Evolutionary conservation across 805 yeast genomes (phyloP), one percentile per base, ranked within the genome.

Genomic region (Wickerhamomyces bovis): DNA sequence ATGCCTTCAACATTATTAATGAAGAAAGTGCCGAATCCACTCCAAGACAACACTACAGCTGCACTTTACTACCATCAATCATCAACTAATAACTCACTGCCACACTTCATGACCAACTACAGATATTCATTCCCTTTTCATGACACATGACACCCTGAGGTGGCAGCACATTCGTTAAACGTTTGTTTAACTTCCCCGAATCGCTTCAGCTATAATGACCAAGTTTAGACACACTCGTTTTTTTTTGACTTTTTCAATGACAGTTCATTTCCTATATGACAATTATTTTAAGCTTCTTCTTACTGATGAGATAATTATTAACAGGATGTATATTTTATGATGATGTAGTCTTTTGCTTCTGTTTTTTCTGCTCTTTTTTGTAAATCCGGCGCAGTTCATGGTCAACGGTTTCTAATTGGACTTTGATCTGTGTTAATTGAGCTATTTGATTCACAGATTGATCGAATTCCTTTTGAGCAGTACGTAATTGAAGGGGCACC

Each of bases 401-500:
- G 8, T 36, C 39, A 12, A 20, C 19, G 4, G 39, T 12, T 5
- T 36, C 39, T 13, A 36, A 16, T 36, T 36, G 20, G 16, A 19
- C 6, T 6, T 19, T 36, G n/a, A 36, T 20, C 22, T 36, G 16
- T 36, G 36, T 30, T 10, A 48, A 15, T 16, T 33, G 42, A 6
- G 53, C 49, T 7, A 51, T 25, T 10, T 31, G 22, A 1, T 44
- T 44, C 19, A 76, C 49, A 0, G 72, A 72, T 2, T 43, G 43
- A 3, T 43, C 53, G 49, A 78, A 78, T 25, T 56, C 53, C 1
- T 21, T 39, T 53, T 75, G 78, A 2, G 77, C 64, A 25, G 51
- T 45, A 6, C 69, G 60, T 21, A 78, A 56, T 33, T 67, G 67
- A 36, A 50, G 40, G 5, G 81, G 77, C 3, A 71, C 77, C 35